phyloP scores from a whole-genome alignment of 1,284 basidiomycete genomes.

The Sanghuangporus weigelae region DNA sequence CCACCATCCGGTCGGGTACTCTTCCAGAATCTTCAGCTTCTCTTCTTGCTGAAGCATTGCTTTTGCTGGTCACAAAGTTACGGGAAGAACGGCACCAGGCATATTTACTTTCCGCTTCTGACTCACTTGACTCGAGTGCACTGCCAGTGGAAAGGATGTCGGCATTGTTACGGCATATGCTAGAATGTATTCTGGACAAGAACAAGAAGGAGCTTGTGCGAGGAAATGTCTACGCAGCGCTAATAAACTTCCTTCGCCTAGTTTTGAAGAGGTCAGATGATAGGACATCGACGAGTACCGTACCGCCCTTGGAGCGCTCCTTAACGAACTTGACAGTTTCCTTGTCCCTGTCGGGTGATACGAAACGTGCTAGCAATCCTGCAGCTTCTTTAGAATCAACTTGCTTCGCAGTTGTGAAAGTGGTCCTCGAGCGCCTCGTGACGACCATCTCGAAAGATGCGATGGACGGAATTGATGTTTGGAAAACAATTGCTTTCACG shows the following conservation, averaged over 20 bases:
- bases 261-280: conserved; percentile 32
- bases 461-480: conserved; percentile 91
- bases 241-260: conserved; percentile 87
- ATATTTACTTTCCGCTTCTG: conserved; percentile 56
- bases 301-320: neutral
- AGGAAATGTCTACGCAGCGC: conserved; percentile 92
- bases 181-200: conserved; percentile 75
- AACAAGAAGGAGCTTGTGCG: conserved; percentile 85
- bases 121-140: conserved; percentile 56
- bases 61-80: conserved; percentile 82
- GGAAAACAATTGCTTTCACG: conserved; percentile 93
- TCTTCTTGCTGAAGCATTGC: conserved; percentile 74
- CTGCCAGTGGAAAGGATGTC: conserved; percentile 79
- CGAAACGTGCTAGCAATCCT: conserved; percentile 21
- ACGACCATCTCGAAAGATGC: conserved; percentile 83
- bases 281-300: conserved; percentile 8
- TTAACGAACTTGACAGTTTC: conserved; percentile 11
- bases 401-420: conserved; percentile 59
- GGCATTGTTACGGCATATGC: conserved; percentile 67
- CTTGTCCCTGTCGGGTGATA: conserved; percentile 1
- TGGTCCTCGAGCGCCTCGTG: conserved; percentile 69
- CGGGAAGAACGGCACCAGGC: conserved; percentile 71
- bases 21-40: conserved; percentile 71
- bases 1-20: conserved; percentile 51
- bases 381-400: conserved; percentile 52